A percentile compares a stretch with the other conserved stretches of the same genome.
phyloP scores from a whole-genome alignment of 2,329 filamentous ascomycete species.

The Fusarium tjaetaba region DNA sequence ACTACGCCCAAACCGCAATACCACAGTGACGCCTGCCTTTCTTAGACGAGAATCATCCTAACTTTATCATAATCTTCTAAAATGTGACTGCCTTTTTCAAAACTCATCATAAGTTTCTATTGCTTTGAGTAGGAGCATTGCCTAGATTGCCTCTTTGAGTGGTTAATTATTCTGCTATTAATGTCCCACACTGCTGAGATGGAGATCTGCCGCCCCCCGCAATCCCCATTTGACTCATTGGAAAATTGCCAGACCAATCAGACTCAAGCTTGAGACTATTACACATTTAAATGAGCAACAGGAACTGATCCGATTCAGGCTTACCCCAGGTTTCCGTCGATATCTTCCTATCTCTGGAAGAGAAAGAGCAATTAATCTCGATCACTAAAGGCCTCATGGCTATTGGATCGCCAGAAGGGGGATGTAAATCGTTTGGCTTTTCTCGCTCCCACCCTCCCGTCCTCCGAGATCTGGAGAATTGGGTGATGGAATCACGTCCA shows the following conservation, averaged over 20 bases:
- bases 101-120: background rate
- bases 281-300: constrained; percentile 42
- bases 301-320: constrained; percentile 22
- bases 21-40: background rate
- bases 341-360: constrained; percentile 37
- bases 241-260: constrained; percentile 20
- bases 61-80: background rate
- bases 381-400: constrained; percentile 39
- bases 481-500: constrained; percentile 40
- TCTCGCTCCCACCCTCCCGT: constrained; percentile 16
- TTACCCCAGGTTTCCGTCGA: constrained; percentile 43
- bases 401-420: constrained; percentile 37
- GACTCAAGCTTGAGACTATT: constrained; percentile 10
- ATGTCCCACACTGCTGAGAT: constrained; percentile 15
- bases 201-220: constrained; percentile 44
- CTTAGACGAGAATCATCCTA: background rate
- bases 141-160: no score
- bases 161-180: no score
- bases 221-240: constrained; percentile 29
- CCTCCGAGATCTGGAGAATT: constrained; percentile 30
- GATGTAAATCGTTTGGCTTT: constrained; percentile 19
- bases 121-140: background rate
- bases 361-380: constrained; percentile 31
- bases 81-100: background rate
- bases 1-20: background rate